These are phyloP conservation scores for Paracorniculantispora psalliotae DNA, from an alignment of 2,329 filamentous ascomycete genomes.

Conservation along the genomic window DNA sequence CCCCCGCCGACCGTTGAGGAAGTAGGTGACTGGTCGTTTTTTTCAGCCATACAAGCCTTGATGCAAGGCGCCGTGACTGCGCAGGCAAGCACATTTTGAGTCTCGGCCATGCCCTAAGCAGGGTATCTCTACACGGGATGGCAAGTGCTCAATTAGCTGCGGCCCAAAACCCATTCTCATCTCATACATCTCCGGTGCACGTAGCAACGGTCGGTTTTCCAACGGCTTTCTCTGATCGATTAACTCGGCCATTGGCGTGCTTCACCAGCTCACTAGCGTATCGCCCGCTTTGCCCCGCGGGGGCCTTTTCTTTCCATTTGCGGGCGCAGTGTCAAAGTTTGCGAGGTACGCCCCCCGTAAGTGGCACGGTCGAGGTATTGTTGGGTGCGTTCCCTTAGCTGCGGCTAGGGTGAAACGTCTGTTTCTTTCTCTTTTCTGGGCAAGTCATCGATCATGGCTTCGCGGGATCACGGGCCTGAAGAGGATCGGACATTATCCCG, in stretches of 20 bases:
- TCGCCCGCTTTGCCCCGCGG: neutral
- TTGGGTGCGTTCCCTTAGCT: neutral
- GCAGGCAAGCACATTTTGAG: neutral
- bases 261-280: neutral
- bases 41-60: neutral
- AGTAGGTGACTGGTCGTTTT: neutral
- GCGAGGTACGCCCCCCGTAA: neutral
- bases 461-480: neutral
- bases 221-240: neutral
- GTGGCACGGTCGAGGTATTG: neutral
- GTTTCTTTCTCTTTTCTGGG: neutral
- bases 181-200: neutral
- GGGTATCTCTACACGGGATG: neutral
- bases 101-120: constrained; percentile 3
- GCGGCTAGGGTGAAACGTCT: neutral
- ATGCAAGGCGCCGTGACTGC: neutral
- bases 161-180: neutral
- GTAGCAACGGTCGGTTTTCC: neutral
- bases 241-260: neutral
- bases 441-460: neutral
- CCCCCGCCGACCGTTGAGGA: neutral
- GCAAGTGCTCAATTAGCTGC: neutral
- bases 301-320: neutral
- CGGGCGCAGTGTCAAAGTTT: neutral
- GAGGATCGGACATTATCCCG: neutral